Percentiles rank a stretch among this genome's conserved stretches.
phyloP scores from a whole-genome alignment of 495 filamentous ascomycete species.

The Chaetomium tenue region DNA sequence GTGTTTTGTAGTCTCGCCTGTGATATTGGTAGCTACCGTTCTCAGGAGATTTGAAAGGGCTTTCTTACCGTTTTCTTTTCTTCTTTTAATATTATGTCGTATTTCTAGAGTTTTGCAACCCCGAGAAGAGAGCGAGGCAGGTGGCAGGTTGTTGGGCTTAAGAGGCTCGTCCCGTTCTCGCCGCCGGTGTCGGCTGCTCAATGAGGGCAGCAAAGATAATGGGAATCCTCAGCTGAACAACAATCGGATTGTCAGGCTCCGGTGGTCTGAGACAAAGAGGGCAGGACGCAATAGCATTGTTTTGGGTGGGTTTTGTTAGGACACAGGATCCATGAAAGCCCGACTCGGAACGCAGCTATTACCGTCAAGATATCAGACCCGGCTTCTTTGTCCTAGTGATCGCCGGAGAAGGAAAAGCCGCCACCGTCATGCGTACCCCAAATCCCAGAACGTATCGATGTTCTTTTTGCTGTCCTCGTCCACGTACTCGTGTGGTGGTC shows the following conservation, averaged over 20 bases:
- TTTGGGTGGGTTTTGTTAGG: neutral
- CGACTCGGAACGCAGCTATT: too few species aligned
- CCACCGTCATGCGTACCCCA: conserved; percentile 43
- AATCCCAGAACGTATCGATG: conserved; percentile 48
- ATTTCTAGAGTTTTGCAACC: neutral
- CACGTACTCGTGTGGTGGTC: conserved; percentile 49
- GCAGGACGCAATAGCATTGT: neutral
- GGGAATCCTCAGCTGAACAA: neutral
- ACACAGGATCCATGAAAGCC: neutral
- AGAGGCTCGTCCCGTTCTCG: neutral
- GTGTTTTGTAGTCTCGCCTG: neutral
- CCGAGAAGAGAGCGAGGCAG: neutral
- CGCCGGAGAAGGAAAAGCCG: too few species aligned
- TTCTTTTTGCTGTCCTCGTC: conserved; percentile 53
- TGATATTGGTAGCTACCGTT: neutral
- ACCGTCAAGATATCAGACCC: too few species aligned
- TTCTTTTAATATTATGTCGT: neutral
- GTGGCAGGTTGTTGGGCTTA: neutral
- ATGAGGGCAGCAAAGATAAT: neutral
- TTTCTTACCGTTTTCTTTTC: neutral
- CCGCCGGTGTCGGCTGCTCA: too few species aligned
- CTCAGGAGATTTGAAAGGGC: neutral
- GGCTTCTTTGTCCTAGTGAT: neutral
- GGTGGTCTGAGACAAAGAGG: neutral
- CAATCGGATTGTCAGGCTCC: neutral